Percentiles rank a stretch among this genome's conserved stretches.
Evolutionary conservation across 176 grass and related monocot species (phyloP).

Genomic region (Zea mays): Zm-B73-REFERENCE-NAM-5.0 NC_050105.1:32236501-32237000

Average conservation of each 20-base stretch:
- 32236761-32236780: neutral
- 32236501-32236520: neutral
- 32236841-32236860: neutral
- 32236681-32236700: neutral
- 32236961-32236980: too few species aligned
- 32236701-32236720: neutral
- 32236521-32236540: conserved; percentile 40
- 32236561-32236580: conserved; percentile 93
- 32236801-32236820: neutral
- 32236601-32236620: conserved; percentile 27
- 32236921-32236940: too few species aligned
- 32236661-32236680: neutral
- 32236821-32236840: neutral
- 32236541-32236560: conserved; percentile 57
- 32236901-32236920: too few species aligned
- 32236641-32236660: neutral
- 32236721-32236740: neutral
- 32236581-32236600: conserved; percentile 28
- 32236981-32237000: too few species aligned
- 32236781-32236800: neutral
- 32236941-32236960: too few species aligned
- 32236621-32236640: neutral
- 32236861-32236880: too few species aligned
- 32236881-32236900: too few species aligned
- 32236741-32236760: neutral